Evolutionary conservation across 1,139 yeast genomes (phyloP), one percentile per base, ranked within the genome.

Genomic region (Pichia sp.): DNA sequence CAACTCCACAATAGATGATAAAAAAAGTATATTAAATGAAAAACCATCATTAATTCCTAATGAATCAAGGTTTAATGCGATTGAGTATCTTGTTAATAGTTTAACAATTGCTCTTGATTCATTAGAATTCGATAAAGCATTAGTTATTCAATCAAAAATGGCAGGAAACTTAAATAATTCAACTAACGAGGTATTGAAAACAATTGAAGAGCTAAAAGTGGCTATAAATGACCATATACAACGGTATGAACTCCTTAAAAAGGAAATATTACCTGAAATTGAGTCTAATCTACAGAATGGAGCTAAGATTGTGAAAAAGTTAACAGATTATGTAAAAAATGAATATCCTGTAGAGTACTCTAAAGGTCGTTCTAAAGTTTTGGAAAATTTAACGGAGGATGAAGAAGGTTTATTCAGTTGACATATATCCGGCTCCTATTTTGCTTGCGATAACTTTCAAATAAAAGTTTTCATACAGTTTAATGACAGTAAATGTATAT

Each of bases 61-160:
- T 29, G 49, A 41, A 12, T 38, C 51, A 6, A 46, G 48, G 29
- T 70, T 70, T 45, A 66, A 75, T 46, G 73, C 80, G 20, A 68
- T 77, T 3, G 70, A 68, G 24, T 80, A 76, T 52, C 64, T 82
- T n/a, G 58, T 73, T 3, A 67, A 67, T 24, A 61, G 80, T 0
- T 57, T 82, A 6, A 61, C 70, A 7, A 62, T 64, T 6, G 85
- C 87, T 0, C 63, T 84, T 50, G 83, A 81, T 46, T 75, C 86
- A 3, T 57, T 75, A 7, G 76, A 75, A 40, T 66, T 83, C 42
- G 92, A 83, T 58, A 71, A 77, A 40, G 74, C 87, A 0, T 63
- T 86, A 30, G 95, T 75, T 0, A 54, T 74, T 2, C 90, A 86
- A 59, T 87, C 95, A 0, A 83, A 82, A 60, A 65, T 82, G 41